Evolutionary conservation across 2,329 filamentous ascomycete genomes (phyloP).

Genomic region (Apiospora pterosperma): DNA sequence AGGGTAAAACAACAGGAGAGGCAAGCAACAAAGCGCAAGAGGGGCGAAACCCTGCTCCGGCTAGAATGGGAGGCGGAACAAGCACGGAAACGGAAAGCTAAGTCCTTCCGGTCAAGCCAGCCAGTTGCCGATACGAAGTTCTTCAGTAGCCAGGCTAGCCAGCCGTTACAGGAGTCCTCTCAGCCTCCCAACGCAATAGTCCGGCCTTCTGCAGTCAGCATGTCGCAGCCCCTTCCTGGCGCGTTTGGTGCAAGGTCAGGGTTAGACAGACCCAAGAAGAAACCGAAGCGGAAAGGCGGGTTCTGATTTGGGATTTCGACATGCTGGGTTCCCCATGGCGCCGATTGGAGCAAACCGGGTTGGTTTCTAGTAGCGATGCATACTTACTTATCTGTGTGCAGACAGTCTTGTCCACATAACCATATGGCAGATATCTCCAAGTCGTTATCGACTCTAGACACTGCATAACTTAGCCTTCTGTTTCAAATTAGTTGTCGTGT

Average conservation of each 20-base stretch:
- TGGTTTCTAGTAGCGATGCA: not conserved
- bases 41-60: conserved; percentile 24
- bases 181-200: conserved; percentile 10
- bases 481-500: too few species aligned
- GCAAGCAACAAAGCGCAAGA: conserved; percentile 25
- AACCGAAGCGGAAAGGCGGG: conserved; percentile 26
- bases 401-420: not conserved
- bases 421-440: not conserved
- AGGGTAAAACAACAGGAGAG: conserved; percentile 22
- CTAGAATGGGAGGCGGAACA: conserved; percentile 19
- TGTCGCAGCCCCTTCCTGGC: conserved; percentile 29
- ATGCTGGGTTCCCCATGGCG: not conserved
- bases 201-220: conserved; percentile 14
- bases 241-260: conserved; percentile 20
- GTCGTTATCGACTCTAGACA: not conserved
- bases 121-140: conserved; percentile 4
- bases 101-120: conserved; percentile 19
- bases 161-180: conserved; percentile 6
- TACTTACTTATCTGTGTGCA: not conserved
- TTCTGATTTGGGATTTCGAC: conserved; percentile 16
- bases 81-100: conserved; percentile 19
- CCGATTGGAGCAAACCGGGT: not conserved
- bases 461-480: not conserved
- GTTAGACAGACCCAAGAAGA: conserved; percentile 22
- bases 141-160: conserved; percentile 19